These are phyloP conservation scores for Solanum virginianum DNA, from an alignment of 257 asterid genomes.

Conservation along the genomic window DNA sequence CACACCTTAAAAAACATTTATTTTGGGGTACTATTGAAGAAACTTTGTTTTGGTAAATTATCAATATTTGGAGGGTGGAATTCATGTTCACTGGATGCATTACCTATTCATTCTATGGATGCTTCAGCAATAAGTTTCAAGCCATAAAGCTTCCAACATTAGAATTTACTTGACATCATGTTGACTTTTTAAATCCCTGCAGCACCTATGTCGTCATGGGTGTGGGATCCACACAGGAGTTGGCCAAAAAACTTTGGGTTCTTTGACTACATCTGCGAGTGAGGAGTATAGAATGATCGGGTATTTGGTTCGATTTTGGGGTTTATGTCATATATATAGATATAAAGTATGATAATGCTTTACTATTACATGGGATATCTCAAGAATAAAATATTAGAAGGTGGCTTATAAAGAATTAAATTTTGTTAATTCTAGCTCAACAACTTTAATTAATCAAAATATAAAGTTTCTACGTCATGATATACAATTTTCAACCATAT, in stretches of 20 bases:
- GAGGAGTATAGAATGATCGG: neutral
- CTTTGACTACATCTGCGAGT: neutral
- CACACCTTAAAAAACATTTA: neutral
- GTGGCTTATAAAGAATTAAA: neutral
- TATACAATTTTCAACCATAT: neutral
- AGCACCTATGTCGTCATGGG: neutral
- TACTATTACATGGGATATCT: neutral
- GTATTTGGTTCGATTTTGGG: neutral
- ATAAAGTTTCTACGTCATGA: neutral
- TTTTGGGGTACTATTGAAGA: neutral
- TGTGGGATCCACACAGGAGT: neutral
- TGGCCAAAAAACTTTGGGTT: neutral
- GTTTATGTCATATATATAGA: neutral
- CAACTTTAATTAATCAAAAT: neutral
- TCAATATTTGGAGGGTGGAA: neutral
- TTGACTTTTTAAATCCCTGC: too few relatives aligned
- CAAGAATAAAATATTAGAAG: neutral
- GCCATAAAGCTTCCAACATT: neutral
- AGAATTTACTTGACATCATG: neutral
- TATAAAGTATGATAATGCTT: neutral
- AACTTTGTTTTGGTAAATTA: neutral
- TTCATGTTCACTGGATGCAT: neutral
- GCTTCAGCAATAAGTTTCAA: neutral
- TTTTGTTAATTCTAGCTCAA: neutral
- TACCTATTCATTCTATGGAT: neutral